These are phyloP conservation scores for Leccinum proliferum DNA, from an alignment of 1,284 basidiomycete species.

Conservation along the genomic window DNA sequence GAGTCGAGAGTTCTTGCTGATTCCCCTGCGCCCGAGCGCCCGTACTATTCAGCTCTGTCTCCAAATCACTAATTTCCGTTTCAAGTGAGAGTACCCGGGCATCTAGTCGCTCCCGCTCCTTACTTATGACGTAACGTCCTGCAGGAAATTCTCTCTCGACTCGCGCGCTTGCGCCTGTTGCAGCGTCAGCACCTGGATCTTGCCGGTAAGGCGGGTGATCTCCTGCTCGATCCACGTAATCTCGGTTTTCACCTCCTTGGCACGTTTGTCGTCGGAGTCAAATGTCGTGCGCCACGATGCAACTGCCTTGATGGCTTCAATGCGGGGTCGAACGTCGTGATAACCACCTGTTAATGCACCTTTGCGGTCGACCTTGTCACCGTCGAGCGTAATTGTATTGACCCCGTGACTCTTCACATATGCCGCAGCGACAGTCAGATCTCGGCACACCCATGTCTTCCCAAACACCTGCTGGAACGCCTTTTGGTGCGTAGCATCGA, in stretches of 20 bases:
- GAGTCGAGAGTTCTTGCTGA: constrained; percentile 68
- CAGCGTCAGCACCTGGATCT: constrained; percentile 66
- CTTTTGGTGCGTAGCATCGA: constrained; percentile 65
- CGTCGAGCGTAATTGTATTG: constrained; percentile 96
- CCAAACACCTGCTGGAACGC: constrained; percentile 99
- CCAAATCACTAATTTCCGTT: constrained; percentile 62
- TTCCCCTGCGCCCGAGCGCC: constrained; percentile 61
- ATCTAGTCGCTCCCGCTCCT: constrained; percentile 69
- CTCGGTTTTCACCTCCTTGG: constrained; percentile 69
- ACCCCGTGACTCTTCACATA: constrained; percentile 94
- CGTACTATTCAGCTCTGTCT: constrained; percentile 61
- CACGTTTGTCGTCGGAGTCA: constrained; percentile 59
- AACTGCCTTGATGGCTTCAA: constrained; percentile 82
- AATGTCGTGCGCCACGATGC: constrained; percentile 74
- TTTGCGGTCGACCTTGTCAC: constrained; percentile 96
- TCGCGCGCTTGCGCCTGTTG: constrained; percentile 71
- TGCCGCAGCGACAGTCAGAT: constrained; percentile 87
- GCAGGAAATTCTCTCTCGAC: constrained; percentile 60
- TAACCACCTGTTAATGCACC: constrained; percentile 95
- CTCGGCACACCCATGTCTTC: constrained; percentile 92
- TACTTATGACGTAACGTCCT: constrained; percentile 58
- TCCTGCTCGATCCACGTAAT: constrained; percentile 81
- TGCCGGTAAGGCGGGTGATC: constrained; percentile 73
- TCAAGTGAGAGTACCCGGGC: constrained; percentile 66
- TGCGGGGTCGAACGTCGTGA: constrained; percentile 88